These are phyloP conservation scores for Planoprotostelium fungivorum DNA, from an alignment of 78 protist species.

Conservation along the genomic window DNA sequence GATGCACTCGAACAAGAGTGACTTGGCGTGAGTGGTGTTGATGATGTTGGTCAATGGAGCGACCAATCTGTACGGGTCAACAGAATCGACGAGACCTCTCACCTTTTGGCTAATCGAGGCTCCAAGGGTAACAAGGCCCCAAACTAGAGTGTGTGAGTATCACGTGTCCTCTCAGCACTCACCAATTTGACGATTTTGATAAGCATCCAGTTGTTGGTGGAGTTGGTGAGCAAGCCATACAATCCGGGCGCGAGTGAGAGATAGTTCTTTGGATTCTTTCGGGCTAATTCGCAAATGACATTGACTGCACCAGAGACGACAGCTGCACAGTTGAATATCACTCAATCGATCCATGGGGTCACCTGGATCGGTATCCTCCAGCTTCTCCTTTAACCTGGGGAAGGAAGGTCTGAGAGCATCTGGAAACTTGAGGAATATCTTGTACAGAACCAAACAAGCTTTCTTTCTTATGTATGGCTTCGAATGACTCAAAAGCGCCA, in stretches of 20 bases:
- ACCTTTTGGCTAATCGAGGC: conserved; percentile 88
- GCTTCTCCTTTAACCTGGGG: conserved; percentile 83
- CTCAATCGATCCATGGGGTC: background rate
- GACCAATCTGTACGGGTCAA: conserved; percentile 17
- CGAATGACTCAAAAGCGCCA: conserved; percentile 56
- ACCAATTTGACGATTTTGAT: conserved; percentile 92
- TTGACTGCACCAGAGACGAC: conserved; percentile 88
- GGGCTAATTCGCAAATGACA: conserved; percentile 94
- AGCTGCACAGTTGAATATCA: conserved; percentile 15
- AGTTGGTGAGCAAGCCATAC: conserved; percentile 72
- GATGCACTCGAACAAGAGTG: conserved; percentile 88
- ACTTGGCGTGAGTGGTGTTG: conserved; percentile 84
- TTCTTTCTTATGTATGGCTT: conserved; percentile 83
- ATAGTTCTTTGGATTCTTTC: conserved; percentile 93
- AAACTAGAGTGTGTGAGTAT: conserved; percentile 19
- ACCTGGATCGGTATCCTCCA: conserved; percentile 83
- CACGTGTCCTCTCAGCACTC: background rate
- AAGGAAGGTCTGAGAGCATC: conserved; percentile 92
- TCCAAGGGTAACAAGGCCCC: conserved; percentile 86
- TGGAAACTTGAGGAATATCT: conserved; percentile 87
- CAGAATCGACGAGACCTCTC: background rate
- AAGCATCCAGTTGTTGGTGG: conserved; percentile 88
- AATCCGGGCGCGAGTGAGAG: conserved; percentile 88
- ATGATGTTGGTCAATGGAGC: conserved; percentile 90
- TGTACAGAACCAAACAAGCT: conserved; percentile 72